These are phyloP conservation scores for Selenicereus undatus DNA, from an alignment of 148 eudicot genomes.

Conservation along the genomic window DNA sequence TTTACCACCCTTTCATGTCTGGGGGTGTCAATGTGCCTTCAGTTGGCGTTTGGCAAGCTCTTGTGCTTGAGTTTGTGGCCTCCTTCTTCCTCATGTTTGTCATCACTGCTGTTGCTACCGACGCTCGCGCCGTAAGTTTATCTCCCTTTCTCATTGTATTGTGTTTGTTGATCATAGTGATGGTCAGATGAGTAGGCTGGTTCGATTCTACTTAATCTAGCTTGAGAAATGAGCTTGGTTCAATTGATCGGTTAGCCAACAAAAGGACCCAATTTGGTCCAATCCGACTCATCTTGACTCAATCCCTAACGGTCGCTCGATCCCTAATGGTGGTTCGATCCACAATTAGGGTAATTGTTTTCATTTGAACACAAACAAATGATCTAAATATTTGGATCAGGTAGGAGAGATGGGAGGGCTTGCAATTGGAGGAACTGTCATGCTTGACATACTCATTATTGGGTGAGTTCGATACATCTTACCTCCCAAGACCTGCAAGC, in stretches of 20 bases:
- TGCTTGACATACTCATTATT: constrained; percentile 37
- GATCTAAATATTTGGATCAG: constrained; percentile 14
- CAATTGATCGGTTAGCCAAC: too few relatives aligned
- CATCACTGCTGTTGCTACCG: constrained; percentile 43
- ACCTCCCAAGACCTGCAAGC: not conserved
- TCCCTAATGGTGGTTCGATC: not conserved
- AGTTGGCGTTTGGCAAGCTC: constrained; percentile 26
- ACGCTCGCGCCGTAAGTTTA: constrained; percentile 31
- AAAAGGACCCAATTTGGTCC: too few relatives aligned
- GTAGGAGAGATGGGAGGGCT: constrained; percentile 46
- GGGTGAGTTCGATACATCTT: constrained; percentile 24
- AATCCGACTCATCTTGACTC: too few relatives aligned
- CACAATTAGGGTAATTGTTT: not conserved
- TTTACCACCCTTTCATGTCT: constrained; percentile 34
- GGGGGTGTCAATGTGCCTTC: constrained; percentile 37
- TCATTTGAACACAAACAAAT: not conserved
- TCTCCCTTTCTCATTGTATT: not conserved
- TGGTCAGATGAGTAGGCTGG: not conserved
- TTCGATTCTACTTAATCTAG: not conserved
- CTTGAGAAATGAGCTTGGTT: too few relatives aligned
- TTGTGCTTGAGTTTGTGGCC: constrained; percentile 34
- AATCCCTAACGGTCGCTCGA: too few relatives aligned
- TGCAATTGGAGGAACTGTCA: constrained; percentile 42
- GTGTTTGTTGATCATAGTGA: not conserved
- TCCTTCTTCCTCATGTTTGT: constrained; percentile 43